Evolutionary conservation across 495 filamentous ascomycete species (phyloP).

Genomic region (Trichoderma reesei): DNA sequence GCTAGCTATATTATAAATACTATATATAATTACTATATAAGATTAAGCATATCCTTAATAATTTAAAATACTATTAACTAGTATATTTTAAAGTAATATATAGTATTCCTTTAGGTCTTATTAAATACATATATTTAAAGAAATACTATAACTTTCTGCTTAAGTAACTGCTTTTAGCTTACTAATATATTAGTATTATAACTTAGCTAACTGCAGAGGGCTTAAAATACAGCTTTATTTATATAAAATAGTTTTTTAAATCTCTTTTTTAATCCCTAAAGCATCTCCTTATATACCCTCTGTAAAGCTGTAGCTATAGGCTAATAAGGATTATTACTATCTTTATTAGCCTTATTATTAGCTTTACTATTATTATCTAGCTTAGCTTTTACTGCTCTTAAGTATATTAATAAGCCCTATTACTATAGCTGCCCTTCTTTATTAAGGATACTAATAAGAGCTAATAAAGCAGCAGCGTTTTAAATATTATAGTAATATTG

Average conservation of each 20-base stretch:
- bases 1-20: not conserved
- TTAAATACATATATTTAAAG: conserved; percentile 12
- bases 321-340: too few species aligned
- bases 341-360: not conserved
- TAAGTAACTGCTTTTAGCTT: not conserved
- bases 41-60: not conserved
- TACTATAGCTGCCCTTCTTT: too few species aligned
- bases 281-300: not conserved
- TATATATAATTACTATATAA: not conserved
- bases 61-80: conserved; percentile 9
- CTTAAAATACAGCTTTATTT: not conserved
- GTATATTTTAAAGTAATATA: not conserved
- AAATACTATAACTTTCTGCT: conserved; percentile 3
- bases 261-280: not conserved
- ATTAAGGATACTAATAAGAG: not conserved
- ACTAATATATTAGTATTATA: not conserved
- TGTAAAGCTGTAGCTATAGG: too few species aligned
- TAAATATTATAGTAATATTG: not conserved
- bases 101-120: not conserved
- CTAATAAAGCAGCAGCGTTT: not conserved
- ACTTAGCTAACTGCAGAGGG: not conserved
- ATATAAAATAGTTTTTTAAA: not conserved
- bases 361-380: not conserved
- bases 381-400: not conserved
- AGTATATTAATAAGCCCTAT: too few species aligned